Conservation (phyloP, 768 basidiomycete species). For the Rhodocollybia butyracea region DNA sequence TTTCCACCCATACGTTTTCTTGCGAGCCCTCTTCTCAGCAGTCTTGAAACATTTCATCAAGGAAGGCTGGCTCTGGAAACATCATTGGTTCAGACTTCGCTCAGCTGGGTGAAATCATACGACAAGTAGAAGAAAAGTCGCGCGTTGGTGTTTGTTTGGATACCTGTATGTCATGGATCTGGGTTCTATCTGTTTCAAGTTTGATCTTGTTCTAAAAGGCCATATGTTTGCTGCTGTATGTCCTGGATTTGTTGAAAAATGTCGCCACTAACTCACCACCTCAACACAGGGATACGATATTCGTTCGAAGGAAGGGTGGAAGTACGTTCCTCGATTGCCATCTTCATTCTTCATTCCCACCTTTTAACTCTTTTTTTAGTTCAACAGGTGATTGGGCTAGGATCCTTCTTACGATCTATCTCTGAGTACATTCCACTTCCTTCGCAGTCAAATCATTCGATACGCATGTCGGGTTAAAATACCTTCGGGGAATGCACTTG, state of each 20-base stretch:
- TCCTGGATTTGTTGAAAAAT: constrained; percentile 1
- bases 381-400: not conserved
- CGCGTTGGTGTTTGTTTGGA: constrained; percentile 84
- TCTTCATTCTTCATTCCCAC: not conserved
- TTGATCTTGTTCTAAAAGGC: constrained; percentile 35
- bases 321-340: constrained; percentile 41
- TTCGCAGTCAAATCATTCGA: constrained; percentile 63
- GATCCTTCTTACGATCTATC: not conserved
- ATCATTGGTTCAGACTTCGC: constrained; percentile 45
- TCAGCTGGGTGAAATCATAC: constrained; percentile 68
- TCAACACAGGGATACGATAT: constrained; percentile 71
- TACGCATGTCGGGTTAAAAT: constrained; percentile 61
- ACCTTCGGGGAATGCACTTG: constrained; percentile 80
- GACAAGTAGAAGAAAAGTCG: constrained; percentile 64
- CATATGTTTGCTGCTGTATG: constrained; percentile 77
- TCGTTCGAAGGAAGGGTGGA: constrained; percentile 66
- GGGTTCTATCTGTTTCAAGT: not conserved
- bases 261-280: not conserved
- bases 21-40: not conserved
- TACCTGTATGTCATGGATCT: constrained; percentile 52
- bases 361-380: not conserved
- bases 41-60: not conserved
- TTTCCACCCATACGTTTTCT: not conserved
- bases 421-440: not conserved
- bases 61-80: constrained; percentile 11